Evolutionary conservation across 306 rosid species (phyloP).

Genomic region (Elaeagnus macrophylla): DNA sequence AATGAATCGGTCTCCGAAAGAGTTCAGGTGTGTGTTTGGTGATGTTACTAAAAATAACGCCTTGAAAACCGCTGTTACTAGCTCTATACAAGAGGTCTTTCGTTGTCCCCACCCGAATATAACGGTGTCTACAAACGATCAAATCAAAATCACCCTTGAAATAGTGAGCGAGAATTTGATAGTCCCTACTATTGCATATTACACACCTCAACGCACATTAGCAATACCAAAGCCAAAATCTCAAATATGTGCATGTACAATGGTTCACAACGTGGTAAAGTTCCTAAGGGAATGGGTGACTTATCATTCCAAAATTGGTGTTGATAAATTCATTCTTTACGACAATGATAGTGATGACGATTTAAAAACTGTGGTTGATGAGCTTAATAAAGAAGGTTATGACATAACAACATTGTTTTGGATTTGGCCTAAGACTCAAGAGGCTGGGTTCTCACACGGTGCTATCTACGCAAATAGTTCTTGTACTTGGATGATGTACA

Average conservation of each 20-base stretch:
- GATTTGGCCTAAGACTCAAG: slow-evolving; percentile 77
- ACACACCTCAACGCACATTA: slow-evolving; percentile 13
- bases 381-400: slow-evolving; percentile 43
- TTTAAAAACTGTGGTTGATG: slow-evolving; percentile 12
- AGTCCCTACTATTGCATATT: slow-evolving; percentile 57
- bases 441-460: slow-evolving; percentile 72
- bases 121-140: slow-evolving; percentile 2
- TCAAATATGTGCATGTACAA: slow-evolving; percentile 56
- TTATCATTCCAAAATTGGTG: slow-evolving; percentile 51
- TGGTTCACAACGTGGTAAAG: slow-evolving; percentile 67
- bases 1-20: slow-evolving; percentile 21
- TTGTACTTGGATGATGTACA: slow-evolving; percentile 53
- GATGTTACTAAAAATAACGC: slow-evolving; percentile 11
- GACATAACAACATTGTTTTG: slow-evolving; percentile 38
- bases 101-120: slow-evolving; percentile 55
- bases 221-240: slow-evolving; percentile 15
- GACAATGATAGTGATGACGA: slow-evolving; percentile 61
- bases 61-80: slow-evolving; percentile 40
- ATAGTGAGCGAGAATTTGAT: slow-evolving; percentile 21
- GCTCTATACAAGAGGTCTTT: slow-evolving; percentile 63
- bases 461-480: slow-evolving; percentile 20
- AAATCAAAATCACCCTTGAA: slow-evolving; percentile 42
- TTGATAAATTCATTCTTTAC: slow-evolving; percentile 48
- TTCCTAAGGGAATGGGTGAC: slow-evolving; percentile 59
- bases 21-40: slow-evolving; percentile 46